Evolutionary conservation across 2,329 filamentous ascomycete species (phyloP), one percentile per base, ranked within the genome.

Genomic region (Hymenoscyphus occultus): DNA sequence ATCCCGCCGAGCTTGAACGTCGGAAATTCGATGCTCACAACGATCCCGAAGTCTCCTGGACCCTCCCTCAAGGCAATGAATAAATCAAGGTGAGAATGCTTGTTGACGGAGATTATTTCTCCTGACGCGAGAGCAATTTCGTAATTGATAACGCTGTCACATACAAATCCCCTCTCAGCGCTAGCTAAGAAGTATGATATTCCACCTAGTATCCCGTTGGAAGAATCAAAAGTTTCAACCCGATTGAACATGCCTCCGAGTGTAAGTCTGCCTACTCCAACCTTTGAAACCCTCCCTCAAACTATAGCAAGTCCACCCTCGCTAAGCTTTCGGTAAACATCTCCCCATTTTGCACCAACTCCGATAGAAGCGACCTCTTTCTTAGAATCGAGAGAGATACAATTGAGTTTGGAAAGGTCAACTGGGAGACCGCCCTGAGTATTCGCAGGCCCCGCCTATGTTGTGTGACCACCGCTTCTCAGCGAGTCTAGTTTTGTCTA

Each of bases 381-480:
- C 28, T 75, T 71, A 0, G 67, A 60, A 14, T 71, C 68, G 19
- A 67, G 57, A 1, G 77, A 64, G 22, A 72, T 62, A n/a, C 60
- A 14, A 28, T 64, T 68, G 13, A 70, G 31, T 4, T 62, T 61
- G 39, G 73, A 77, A 6, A 82, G 78, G 5, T 81, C 81, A 66
- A 86, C 79, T 7, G 82, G 70, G 1, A 82, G 76, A 0, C 82
- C 82, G 1, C 76, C 79, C 13, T 79, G 73, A 58, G 82, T 80
- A 67, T 79, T 86, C 1, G 83, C n/a, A 10, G 39, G 16, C n/a
- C 58, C 58, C 9, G 35, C 58, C 39, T 14, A 60, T 10, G 58
- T 16, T 19, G 58, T 48, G 28, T 60, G 58, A 5, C 58, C 39
- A 19, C 32, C 32, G 32, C 32, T 2, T 35, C 32, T 5, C 39